Evolutionary conservation across 163 green algal species (phyloP), one percentile per base, ranked within the genome.

Genomic region (Scenedesmus sp.): DNA sequence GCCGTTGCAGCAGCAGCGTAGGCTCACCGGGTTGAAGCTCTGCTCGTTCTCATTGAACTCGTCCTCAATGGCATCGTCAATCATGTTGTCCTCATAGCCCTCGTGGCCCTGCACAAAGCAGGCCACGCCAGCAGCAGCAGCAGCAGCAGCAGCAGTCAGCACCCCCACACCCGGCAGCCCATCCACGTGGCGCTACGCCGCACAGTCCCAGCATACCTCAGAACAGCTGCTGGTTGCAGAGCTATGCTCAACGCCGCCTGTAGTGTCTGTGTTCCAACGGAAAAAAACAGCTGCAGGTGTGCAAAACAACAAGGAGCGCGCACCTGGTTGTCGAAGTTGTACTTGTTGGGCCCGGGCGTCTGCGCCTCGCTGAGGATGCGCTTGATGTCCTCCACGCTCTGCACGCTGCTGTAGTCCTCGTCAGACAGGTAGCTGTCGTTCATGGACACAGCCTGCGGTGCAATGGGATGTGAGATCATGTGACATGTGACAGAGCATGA

Each of bases 401-500:
- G 87, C 83, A 90, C 87, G 1, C n/a, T 74, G 67, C 73, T 90
- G 91, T 92, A 92, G 88, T 92, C 87, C 82, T 94, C 87, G 84
- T 92, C 93, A 12, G 67, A 82, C 62, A 96, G 93, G 93, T 96
- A 96, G 56, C 86, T 91, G 59, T 95, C 94, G 86, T 98, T 98
- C 93, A 97, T 96, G 6, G 95, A 95, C 34, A 94, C 91, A 2
- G 95, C 93, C 59, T 95, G 92, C 7, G 23, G 2, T 70, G 60
- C 64, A 13, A 77, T 16, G 34, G 34, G 34, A 46, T 46, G 34
- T 46, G 34, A 46, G 34, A 46, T 82, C 54, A 86, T 18, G 18
- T 5, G 2, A 34, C 4, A 60, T 66, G 13, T 18, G 81, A 84
- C 81, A 86, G 6, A 18, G 77, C 77, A 83, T 23, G 8, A 83